Percentiles rank a stretch among this genome's conserved stretches.
These are phyloP conservation scores for Chenopodium album DNA, from an alignment of 148 eudicot species.

Conservation along the genomic window DNA sequence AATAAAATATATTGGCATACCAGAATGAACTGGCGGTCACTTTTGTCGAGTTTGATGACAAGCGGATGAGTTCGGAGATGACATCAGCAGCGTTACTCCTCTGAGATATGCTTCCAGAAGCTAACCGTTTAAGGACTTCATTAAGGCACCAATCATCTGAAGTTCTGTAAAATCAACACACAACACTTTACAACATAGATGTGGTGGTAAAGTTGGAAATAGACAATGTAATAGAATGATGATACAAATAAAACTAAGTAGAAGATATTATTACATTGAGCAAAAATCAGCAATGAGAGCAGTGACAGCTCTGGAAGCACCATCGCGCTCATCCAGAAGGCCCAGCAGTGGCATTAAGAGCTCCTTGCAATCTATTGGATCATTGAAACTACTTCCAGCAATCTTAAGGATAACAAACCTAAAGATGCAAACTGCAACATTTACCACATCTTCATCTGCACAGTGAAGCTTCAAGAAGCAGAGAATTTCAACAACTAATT, in stretches of 20 bases:
- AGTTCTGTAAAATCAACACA: slow-evolving; percentile 42
- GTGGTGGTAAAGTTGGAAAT: not conserved
- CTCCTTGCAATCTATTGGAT: slow-evolving; percentile 48
- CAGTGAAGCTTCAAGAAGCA: slow-evolving; percentile 48
- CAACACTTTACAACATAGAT: slow-evolving; percentile 15
- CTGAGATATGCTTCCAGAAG: slow-evolving; percentile 43
- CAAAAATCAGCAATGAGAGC: slow-evolving; percentile 65
- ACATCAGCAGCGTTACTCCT: slow-evolving; percentile 68
- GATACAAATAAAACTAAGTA: not conserved
- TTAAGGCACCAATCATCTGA: slow-evolving; percentile 45
- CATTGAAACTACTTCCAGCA: slow-evolving; percentile 30
- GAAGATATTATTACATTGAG: slow-evolving; percentile 42
- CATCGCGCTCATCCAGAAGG: slow-evolving; percentile 64
- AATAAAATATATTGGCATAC: slow-evolving; percentile 24
- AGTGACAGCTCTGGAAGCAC: slow-evolving; percentile 64
- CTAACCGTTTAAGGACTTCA: slow-evolving; percentile 56
- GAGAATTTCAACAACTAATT: slow-evolving; percentile 3
- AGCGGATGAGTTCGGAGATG: slow-evolving; percentile 48
- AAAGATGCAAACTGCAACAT: slow-evolving; percentile 52
- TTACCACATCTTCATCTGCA: slow-evolving; percentile 59
- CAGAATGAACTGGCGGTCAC: slow-evolving; percentile 28
- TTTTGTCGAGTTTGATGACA: slow-evolving; percentile 37
- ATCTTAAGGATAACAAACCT: slow-evolving; percentile 52
- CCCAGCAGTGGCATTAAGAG: slow-evolving; percentile 44
- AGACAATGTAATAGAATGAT: not conserved